phyloP scores from a whole-genome alignment of 192 early-diverging fungal species.

The Dispira parvispora region DNA sequence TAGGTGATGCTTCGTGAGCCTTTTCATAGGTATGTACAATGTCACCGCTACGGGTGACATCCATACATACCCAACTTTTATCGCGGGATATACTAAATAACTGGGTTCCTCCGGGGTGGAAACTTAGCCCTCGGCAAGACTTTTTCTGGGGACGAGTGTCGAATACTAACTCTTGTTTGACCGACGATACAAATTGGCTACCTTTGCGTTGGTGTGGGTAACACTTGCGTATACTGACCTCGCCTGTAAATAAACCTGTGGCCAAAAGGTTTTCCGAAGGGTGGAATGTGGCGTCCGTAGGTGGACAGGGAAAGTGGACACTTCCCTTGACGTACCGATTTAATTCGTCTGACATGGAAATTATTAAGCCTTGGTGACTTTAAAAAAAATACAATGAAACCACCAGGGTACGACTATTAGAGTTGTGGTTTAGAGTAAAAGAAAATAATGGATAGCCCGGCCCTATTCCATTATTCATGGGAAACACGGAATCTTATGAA shows the following conservation, averaged over 20 bases:
- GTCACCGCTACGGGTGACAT: slow-evolving; percentile 50
- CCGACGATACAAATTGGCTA: slow-evolving; percentile 14
- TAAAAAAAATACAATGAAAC: too few species aligned
- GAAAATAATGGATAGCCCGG: too few species aligned
- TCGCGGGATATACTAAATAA: slow-evolving; percentile 72
- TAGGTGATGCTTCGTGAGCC: slow-evolving; percentile 84
- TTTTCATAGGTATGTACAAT: slow-evolving; percentile 46
- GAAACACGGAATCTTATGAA: too few species aligned
- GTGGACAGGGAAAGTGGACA: too few species aligned
- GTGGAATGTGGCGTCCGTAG: slow-evolving; percentile 29
- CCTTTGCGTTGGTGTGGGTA: not conserved
- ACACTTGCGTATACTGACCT: slow-evolving; percentile 11
- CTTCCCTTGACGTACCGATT: too few species aligned
- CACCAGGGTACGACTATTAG: too few species aligned
- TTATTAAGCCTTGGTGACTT: too few species aligned
- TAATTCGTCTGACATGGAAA: too few species aligned
- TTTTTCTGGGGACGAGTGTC: slow-evolving; percentile 51
- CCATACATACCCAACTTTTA: slow-evolving; percentile 59
- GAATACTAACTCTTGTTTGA: slow-evolving; percentile 29
- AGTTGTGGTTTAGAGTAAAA: too few species aligned
- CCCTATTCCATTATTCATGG: too few species aligned
- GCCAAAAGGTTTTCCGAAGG: slow-evolving; percentile 46
- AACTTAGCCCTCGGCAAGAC: slow-evolving; percentile 71
- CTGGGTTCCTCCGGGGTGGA: slow-evolving; percentile 49
- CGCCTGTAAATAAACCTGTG: slow-evolving; percentile 53